Evolutionary conservation across 2,329 filamentous ascomycete genomes (phyloP), one percentile per base, ranked within the genome.

Genomic region (Diaporthe destruens): DNA sequence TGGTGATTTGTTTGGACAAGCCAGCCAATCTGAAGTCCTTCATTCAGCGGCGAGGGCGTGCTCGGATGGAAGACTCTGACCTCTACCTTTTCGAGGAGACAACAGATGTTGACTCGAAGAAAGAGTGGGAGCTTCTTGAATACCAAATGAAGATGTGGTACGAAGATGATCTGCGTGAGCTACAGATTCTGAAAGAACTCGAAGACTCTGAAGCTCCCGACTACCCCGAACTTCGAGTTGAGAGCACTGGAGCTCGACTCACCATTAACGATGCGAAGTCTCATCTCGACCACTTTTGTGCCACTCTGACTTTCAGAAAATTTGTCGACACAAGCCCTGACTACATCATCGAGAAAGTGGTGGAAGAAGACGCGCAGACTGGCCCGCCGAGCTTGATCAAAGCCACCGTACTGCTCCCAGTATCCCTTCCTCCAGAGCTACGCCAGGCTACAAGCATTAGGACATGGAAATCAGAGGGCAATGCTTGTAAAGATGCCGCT

Each of bases 201-300:
- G 90, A 93, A 75, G 82, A 87, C 2, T 74, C 75, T 0, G 79
- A 82, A 42, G 67, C 44, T 7, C 34, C 68, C 0, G 77, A 79
- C 23, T 76, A 83, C 36, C 74, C 79, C 6, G 77, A 80, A 16
- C 77, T 87, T 57, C 75, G 77, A 20, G 81, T 88, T 6, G 73
- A 82, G 29, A 74, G 80, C 29, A 88, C 86, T 0, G 83, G 91
- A 6, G 94, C 94, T 0, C 81, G 90, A 16, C 83, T 98, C 18
- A 93, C 93, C 14, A 85, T 94, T 1, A 88, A 93, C 49, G 93
- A 93, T 75, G 93, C 94, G 0, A 89, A 92, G 61, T 81, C 86
- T n/a, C 94, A 96, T 80, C 86, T 98, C 1, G 86, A 93, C 59
- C 94, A 97, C 80, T 97, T 98, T 76, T 98, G 95, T 80, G 84